A percentile compares a stretch with the other conserved stretches of the same genome.
These are phyloP conservation scores for Hypoxylon fuscum DNA, from an alignment of 495 filamentous ascomycete species.

Conservation along the genomic window DNA sequence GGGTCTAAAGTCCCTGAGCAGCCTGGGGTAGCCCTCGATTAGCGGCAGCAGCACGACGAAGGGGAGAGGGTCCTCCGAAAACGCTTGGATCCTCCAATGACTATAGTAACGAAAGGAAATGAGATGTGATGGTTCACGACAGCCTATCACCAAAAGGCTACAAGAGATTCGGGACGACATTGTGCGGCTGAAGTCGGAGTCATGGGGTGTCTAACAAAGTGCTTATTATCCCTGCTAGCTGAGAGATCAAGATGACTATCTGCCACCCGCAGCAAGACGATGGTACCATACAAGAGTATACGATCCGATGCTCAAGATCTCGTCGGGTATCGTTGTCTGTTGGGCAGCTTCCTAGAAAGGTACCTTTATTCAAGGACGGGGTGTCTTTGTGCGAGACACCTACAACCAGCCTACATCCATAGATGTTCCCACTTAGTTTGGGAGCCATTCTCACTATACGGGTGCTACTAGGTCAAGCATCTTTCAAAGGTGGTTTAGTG, in stretches of 20 bases:
- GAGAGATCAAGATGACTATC: conserved; percentile 7
- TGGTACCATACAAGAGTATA: no score
- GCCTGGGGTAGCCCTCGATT: conserved; percentile 8
- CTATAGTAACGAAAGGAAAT: conserved; percentile 6
- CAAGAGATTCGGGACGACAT: neutral
- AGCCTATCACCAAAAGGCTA: conserved; percentile 5
- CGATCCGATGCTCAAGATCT: no score
- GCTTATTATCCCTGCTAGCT: conserved; percentile 16
- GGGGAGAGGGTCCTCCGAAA: neutral
- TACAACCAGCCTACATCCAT: no score
- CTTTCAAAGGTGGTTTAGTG: neutral
- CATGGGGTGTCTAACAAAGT: neutral
- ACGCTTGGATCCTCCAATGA: conserved; percentile 13
- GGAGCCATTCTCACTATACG: neutral
- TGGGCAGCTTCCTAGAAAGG: no score
- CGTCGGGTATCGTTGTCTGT: no score
- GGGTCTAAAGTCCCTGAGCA: conserved; percentile 8
- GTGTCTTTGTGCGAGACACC: no score
- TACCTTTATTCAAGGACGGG: no score
- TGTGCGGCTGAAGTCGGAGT: conserved; percentile 34
- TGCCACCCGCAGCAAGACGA: conserved; percentile 17
- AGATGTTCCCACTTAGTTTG: no score
- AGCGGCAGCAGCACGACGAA: neutral
- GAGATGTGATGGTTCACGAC: neutral
- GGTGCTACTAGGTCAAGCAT: neutral